A percentile compares a stretch with the other conserved stretches of the same genome.
Evolutionary conservation across 257 asterid species (phyloP).

Genomic region (Striga asiatica): DNA sequence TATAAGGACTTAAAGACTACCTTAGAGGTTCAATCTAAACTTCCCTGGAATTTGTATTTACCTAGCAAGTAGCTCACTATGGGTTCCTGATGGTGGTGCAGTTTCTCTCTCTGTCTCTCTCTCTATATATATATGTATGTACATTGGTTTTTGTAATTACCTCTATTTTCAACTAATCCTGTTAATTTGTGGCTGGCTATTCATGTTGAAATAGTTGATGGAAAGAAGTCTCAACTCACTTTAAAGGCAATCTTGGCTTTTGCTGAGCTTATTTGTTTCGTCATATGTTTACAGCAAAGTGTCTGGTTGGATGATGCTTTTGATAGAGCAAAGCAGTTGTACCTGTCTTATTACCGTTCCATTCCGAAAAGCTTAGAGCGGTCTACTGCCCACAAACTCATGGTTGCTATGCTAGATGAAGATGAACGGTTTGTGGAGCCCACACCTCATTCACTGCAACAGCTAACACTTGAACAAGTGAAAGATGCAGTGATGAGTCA

Average conservation of each 20-base stretch:
- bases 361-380: constrained; percentile 98
- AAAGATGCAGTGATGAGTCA: constrained; percentile 96
- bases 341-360: constrained; percentile 87
- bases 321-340: constrained; percentile 94
- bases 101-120: too few species aligned
- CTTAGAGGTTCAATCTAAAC: too few species aligned
- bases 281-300: constrained; percentile 68
- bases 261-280: constrained; percentile 13
- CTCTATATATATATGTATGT: neutral
- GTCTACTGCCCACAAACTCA: constrained; percentile 98
- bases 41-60: too few species aligned
- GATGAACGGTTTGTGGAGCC: constrained; percentile 99
- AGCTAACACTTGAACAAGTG: constrained; percentile 60
- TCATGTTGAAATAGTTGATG: neutral
- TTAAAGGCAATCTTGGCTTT: neutral
- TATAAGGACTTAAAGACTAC: too few species aligned
- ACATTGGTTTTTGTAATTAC: neutral
- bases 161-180: neutral
- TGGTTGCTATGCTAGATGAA: constrained; percentile 91
- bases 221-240: neutral
- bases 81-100: too few species aligned
- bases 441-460: constrained; percentile 79
- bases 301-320: constrained; percentile 98
- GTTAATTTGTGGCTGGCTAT: neutral
- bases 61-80: too few species aligned